Percentiles rank a stretch among this genome's conserved stretches.
Evolutionary conservation across 2,329 filamentous ascomycete species (phyloP).

Genomic region (Fusarium xylarioides): DNA sequence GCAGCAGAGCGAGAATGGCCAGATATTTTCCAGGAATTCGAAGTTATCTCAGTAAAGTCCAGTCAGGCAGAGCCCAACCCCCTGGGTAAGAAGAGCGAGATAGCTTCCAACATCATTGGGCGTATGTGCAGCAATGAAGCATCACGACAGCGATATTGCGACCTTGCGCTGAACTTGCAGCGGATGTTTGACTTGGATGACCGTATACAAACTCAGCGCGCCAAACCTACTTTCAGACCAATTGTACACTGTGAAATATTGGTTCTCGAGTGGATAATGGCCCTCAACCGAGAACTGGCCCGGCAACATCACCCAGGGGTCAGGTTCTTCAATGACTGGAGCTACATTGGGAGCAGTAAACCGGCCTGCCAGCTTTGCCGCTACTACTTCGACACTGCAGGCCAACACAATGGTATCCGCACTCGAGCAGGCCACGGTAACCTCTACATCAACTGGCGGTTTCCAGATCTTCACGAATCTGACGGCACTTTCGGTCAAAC

Average conservation of each 20-base stretch:
- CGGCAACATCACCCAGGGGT: neutral
- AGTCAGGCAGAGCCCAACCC: conserved; percentile 29
- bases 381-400: conserved; percentile 47
- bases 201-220: conserved; percentile 30
- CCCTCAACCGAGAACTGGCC: neutral
- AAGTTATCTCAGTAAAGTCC: conserved; percentile 42
- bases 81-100: conserved; percentile 23
- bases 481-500: conserved; percentile 1
- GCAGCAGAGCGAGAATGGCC: conserved; percentile 39
- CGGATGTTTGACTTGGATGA: conserved; percentile 34
- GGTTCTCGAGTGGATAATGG: conserved; percentile 41
- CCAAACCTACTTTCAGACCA: conserved; percentile 30
- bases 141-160: conserved; percentile 4
- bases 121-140: conserved; percentile 24
- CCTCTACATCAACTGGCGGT: conserved; percentile 51
- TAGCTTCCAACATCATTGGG: conserved; percentile 33
- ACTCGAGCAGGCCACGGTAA: conserved; percentile 49
- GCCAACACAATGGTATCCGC: conserved; percentile 30
- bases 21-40: conserved; percentile 45
- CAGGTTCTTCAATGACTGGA: conserved; percentile 45
- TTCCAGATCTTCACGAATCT: conserved; percentile 45
- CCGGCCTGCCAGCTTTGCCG: conserved; percentile 52
- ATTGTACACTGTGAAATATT: conserved; percentile 51
- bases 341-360: conserved; percentile 54
- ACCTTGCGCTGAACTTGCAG: conserved; percentile 34